Evolutionary conservation across 2,329 filamentous ascomycete species (phyloP).

Genomic region (Neocatenulostroma microsporum): DNA sequence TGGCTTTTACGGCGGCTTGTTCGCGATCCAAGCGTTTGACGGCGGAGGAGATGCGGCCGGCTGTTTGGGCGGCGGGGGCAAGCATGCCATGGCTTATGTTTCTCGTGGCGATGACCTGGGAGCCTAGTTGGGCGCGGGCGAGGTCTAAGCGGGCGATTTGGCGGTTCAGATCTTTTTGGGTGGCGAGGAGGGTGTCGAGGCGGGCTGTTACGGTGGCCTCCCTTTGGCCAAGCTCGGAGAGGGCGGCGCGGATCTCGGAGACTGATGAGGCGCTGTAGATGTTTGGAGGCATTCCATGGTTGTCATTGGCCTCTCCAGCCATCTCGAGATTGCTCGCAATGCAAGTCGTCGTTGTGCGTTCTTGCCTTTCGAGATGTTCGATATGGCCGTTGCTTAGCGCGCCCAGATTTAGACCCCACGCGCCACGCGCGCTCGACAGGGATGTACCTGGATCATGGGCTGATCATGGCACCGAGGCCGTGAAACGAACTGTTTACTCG

Average conservation of each 20-base stretch:
- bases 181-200: conserved; percentile 68
- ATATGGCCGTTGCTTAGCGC: not conserved
- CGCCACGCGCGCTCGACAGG: no score
- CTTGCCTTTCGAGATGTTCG: no score
- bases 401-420: conserved; percentile 1
- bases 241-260: conserved; percentile 68
- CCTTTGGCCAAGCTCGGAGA: conserved; percentile 65
- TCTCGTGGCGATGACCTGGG: conserved; percentile 76
- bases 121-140: conserved; percentile 76
- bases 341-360: no score
- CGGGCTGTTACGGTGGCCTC: conserved; percentile 67
- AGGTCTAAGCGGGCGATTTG: conserved; percentile 83
- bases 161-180: conserved; percentile 77
- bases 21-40: conserved; percentile 85
- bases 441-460: no score
- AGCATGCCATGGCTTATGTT: conserved; percentile 87
- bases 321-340: no score
- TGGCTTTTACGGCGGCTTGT: conserved; percentile 84
- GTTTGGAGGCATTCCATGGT: conserved; percentile 4
- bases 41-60: conserved; percentile 73
- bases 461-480: no score
- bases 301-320: conserved; percentile 1
- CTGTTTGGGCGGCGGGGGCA: conserved; percentile 74
- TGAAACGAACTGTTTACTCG: no score
- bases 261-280: conserved; percentile 67